Conservation (phyloP, 768 basidiomycete genomes). For the Chlorophyllum brunneum region DNA sequence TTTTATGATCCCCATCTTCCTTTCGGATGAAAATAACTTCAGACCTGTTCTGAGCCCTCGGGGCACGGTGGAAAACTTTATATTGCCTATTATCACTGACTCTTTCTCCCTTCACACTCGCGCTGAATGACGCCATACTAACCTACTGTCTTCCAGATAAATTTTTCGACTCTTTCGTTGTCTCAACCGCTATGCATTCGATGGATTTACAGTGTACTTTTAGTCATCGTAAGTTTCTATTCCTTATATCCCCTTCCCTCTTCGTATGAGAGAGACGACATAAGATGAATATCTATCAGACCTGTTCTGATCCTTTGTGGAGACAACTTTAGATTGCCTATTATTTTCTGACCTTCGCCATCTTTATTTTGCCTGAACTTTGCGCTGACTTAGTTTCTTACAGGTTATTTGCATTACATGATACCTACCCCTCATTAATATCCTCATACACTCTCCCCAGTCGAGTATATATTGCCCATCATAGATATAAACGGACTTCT, state of each 20-base stretch:
- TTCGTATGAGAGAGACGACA: background rate
- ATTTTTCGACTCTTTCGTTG: background rate
- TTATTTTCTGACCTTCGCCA: conserved; percentile 1
- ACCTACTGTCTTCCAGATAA: background rate
- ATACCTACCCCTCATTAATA: no score
- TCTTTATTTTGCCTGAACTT: background rate
- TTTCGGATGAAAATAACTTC: conserved; percentile 46
- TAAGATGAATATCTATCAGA: conserved; percentile 7
- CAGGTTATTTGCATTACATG: no score
- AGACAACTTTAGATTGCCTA: conserved; percentile 9
- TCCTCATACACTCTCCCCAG: no score
- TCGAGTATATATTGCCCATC: no score
- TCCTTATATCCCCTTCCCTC: background rate
- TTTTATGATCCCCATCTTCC: background rate
- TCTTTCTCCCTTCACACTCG: conserved; percentile 7
- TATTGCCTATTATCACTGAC: conserved; percentile 53
- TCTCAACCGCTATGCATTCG: background rate
- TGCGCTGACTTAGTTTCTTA: background rate
- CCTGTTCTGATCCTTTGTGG: conserved; percentile 11
- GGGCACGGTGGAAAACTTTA: conserved; percentile 46
- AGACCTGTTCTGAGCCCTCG: conserved; percentile 62
- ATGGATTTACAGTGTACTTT: background rate
- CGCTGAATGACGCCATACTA: background rate
- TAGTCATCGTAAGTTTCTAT: conserved; percentile 7
- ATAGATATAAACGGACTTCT: no score